A percentile compares a stretch with the other conserved stretches of the same genome.
Evolutionary conservation across 2,329 filamentous ascomycete species (phyloP).

Genomic region (Phialophora macrospora): DNA sequence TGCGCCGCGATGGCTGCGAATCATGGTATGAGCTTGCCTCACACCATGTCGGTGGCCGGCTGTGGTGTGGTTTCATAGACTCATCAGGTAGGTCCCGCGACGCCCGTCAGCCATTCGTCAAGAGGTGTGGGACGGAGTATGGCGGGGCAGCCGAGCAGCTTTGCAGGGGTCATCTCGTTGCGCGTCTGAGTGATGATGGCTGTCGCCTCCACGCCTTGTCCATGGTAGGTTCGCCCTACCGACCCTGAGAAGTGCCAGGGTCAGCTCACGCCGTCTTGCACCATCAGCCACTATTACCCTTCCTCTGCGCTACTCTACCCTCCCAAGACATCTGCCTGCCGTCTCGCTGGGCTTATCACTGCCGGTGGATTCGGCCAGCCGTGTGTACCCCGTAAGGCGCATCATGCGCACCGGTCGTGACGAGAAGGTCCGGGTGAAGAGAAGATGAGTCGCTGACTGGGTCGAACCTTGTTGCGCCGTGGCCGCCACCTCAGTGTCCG

Average conservation of each 20-base stretch:
- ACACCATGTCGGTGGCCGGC: conserved; percentile 8
- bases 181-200: neutral
- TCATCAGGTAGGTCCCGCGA: conserved; percentile 14
- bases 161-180: conserved; percentile 1
- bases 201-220: neutral
- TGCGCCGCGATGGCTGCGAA: conserved; percentile 7
- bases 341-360: neutral
- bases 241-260: conserved; percentile 2
- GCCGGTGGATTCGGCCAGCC: conserved; percentile 5
- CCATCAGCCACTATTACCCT: conserved; percentile 5
- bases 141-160: conserved; percentile 16
- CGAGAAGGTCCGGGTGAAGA: neutral
- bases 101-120: neutral
- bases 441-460: conserved; percentile 1
- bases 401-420: conserved; percentile 9
- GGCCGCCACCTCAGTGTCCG: neutral
- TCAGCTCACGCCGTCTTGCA: conserved; percentile 12
- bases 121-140: conserved; percentile 3
- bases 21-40: conserved; percentile 8
- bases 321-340: neutral
- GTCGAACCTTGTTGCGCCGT: conserved; percentile 3
- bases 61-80: conserved; percentile 11
- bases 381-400: conserved; percentile 5
- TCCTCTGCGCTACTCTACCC: neutral
- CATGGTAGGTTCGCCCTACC: conserved; percentile 9